Evolutionary conservation across 31 red algal genomes (phyloP), one percentile per base, ranked within the genome.

Genomic region (Odonthalia washingtoniensis): DNA sequence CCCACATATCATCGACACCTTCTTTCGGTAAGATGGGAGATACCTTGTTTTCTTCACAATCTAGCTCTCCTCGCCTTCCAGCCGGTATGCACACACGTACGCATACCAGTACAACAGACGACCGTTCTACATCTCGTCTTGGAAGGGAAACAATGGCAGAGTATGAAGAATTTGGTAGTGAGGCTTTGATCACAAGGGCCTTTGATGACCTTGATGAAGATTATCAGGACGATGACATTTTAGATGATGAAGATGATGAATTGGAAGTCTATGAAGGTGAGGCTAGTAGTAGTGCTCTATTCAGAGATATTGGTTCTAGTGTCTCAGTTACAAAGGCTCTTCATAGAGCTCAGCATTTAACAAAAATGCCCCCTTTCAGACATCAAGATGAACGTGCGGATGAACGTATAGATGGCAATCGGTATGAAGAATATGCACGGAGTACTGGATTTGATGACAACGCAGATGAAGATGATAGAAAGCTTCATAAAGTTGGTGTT

Each of bases 141-240:
- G 33, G 12, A 9, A 60, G 80, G 17, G 40, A 44, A 53, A 69
- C 80, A 36, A 43, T 63, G 2, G 80, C 64, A 0, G 80, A 83
- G 43, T 83, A 83, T 43, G 80, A 83, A 28, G 80, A 83, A 39
- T 83, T 83, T 70, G 80, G 80, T 36, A 67, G 42, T 24, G 80
- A 83, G 64, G 80, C 80, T 30, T 63, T 83, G 5, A 83, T 83
- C 31, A 83, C 80, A 2, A 66, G 67, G 24, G 80, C 67, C 1
- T 83, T 68, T 40, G 80, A 83, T 43, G 80, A 83, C 43, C 61
- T 65, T 17, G 80, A 83, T 2, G 80, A 83, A 16, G 80, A 83
- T 30, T 70, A 67, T 69, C n/a, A n/a, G n/a, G n/a, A n/a, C n/a
- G n/a, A n/a, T n/a, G n/a, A n/a, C n/a, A n/a, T n/a, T n/a, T n/a